Evolutionary conservation across 78 protist genomes (phyloP), one percentile per base, ranked within the genome.

Genomic region (Dictyostelium citrinum): DNA sequence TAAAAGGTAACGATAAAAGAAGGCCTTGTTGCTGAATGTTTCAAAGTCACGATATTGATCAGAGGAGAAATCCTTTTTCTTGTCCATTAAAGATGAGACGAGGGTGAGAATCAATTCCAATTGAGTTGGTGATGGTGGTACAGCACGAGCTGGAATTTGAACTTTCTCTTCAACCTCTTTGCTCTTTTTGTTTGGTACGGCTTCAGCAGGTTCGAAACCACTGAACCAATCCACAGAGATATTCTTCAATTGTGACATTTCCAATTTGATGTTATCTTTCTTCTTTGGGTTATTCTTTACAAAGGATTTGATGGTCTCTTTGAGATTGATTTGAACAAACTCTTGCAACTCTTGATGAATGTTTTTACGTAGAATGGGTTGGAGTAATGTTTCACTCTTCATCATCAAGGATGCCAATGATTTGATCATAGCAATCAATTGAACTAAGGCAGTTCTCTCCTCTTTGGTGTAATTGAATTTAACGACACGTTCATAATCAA

Each of bases 361-460:
- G 39, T 12, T 3, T 27, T 4, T 27, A 35, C 67, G 37, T 31
- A 97, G 67, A 46, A 90, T 35, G 31, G 96, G 94, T 17, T 49
- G 77, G 20, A 97, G 60, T 24, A 93, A 24, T 2, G 95, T 14
- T 70, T 84, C 90, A 20, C 68, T 27, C 29, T 46, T 60, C 27
- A 29, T 5, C 90, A 97, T 67, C 10, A 86, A 17, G 0, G 83
- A 29, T 7, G 90, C 86, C 29, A 96, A 85, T 67, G 84, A 81
- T 86, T 97, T 96, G 55, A 97, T 83, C 98, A 97, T 94, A 8
- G 98, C 83, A 14, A 97, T 81, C 20, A 93, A 61, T 70, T 96
- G 96, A 29, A 97, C 93, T 17, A 97, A 80, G 1, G 95, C 96
- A 1, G 67, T 68, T 9, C 88, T 17, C 31, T 97, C 98, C 5